Base-by-base conservation (phyloP, 768 basidiomycete species). In the Mycena latifolia region DNA sequence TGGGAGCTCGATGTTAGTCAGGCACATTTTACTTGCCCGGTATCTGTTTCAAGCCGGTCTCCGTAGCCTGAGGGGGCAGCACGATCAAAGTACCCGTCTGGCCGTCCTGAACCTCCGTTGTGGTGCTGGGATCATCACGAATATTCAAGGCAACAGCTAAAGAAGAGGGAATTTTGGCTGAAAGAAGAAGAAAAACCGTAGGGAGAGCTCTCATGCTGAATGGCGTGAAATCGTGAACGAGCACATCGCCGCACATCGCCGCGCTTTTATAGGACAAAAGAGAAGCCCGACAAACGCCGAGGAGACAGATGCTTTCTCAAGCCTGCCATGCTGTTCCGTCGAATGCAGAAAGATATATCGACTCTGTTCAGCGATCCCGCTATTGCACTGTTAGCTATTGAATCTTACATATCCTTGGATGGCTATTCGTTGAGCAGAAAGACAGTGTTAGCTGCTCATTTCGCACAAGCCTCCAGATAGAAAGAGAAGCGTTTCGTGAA, bases 41-140 rank as follows among this genome's bases (percentile, higher is more conserved):
- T 20, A 67, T 67, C 52, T 59, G 66, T 52, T 67, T 67, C 56
- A 63, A 35, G 22, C 66, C 66, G 15, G 66, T 67, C 46, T 62
- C 66, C 3, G 66, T 67, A 1, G 66, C 61, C 31, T 67, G 66
- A 14, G 66, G 51, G 2, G 66, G 61, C 12, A 67, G 14, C 11
- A 59, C 45, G 1, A 67, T 67, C 22, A 67, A 27, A 29, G 57
- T 60, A 12, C 66, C 66, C 3, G 66, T 67, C 55, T 67, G 66
- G 5, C 66, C 61, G 46, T 63, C 56, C 24, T 67, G 66, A 47
- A 67, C 61, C 29, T 67, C 61, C 11, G 65, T 66, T 8, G 65
- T 66, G 18, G 58, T 47, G 24, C 31, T 55, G 28, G 64, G 51
- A 41, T 20, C 31, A 45, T 50, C 55, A 11, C 55, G 54, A 51